These are phyloP conservation scores for Diplosphaera chodatii DNA, from an alignment of 139 green algal species.

Conservation along the genomic window DNA sequence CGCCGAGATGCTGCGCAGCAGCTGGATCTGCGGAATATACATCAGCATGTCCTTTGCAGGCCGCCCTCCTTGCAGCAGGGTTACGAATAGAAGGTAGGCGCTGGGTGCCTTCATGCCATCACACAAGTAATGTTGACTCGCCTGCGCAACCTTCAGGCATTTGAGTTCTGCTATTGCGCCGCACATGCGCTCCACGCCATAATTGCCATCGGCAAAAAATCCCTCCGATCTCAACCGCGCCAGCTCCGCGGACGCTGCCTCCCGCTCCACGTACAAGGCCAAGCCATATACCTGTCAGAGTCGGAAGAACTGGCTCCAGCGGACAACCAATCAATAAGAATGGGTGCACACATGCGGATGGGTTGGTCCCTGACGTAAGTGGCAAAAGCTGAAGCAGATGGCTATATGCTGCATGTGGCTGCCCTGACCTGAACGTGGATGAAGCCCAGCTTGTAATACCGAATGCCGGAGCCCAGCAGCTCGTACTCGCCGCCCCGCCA, in stretches of 20 bases:
- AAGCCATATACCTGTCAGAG: slow-evolving; percentile 17
- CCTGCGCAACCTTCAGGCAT: neutral
- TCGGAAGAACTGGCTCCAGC: too few relatives aligned
- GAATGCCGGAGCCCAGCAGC: slow-evolving; percentile 9
- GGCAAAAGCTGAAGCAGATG: too few relatives aligned
- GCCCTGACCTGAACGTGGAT: slow-evolving; percentile 10
- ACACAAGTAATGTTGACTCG: too few relatives aligned
- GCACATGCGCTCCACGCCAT: neutral
- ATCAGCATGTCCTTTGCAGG: too few relatives aligned
- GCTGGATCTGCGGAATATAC: neutral
- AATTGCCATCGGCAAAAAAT: neutral
- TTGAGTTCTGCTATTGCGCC: neutral
- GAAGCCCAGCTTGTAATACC: slow-evolving; percentile 11
- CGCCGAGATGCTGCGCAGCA: neutral
- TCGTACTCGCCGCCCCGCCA: slow-evolving; percentile 9
- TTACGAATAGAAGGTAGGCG: too few relatives aligned
- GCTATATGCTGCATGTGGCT: neutral
- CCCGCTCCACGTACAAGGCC: slow-evolving; percentile 4
- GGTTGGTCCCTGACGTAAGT: too few relatives aligned
- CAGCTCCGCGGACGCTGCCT: neutral
- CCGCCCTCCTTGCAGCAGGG: too few relatives aligned
- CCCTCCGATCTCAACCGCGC: neutral
- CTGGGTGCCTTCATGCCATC: too few relatives aligned
- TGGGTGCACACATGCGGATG: too few relatives aligned
- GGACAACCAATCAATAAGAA: too few relatives aligned